Percentiles rank a stretch among this genome's conserved stretches.
Conservation (phyloP, 1,284 basidiomycete genomes). For the Trametes pubescens region DNA sequence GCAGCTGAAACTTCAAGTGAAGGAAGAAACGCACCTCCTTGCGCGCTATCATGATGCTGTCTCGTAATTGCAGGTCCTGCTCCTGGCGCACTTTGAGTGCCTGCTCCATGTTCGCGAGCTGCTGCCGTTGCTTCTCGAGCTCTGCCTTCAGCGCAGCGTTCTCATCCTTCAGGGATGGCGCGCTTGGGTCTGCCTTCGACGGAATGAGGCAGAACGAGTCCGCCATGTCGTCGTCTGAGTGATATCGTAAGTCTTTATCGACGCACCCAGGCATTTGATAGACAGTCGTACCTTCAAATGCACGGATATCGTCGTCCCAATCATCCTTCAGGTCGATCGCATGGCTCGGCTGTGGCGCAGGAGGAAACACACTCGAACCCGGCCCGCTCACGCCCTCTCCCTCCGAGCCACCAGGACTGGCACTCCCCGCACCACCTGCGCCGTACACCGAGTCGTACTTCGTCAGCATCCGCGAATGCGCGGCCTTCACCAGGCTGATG, state of each 20-base stretch:
- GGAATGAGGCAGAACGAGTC: conserved; percentile 82
- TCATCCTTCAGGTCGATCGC: conserved; percentile 43
- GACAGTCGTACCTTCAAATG: conserved; percentile 48
- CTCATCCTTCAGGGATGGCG: conserved; percentile 65
- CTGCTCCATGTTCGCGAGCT: conserved; percentile 65
- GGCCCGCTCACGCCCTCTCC: conserved; percentile 37
- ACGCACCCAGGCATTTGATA: not conserved
- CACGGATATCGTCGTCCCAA: conserved; percentile 52
- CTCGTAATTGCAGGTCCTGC: conserved; percentile 78
- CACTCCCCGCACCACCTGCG: not conserved
- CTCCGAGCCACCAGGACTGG: not conserved
- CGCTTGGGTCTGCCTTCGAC: conserved; percentile 59
- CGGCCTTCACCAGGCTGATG: conserved; percentile 42
- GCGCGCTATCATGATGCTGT: conserved; percentile 81
- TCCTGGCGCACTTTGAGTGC: conserved; percentile 73
- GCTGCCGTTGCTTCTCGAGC: conserved; percentile 61
- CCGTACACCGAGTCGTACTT: conserved; percentile 38
- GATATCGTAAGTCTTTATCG: not conserved
- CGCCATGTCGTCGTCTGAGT: conserved; percentile 64
- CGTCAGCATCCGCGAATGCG: conserved; percentile 42
- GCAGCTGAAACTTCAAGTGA: not conserved
- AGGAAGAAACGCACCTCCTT: conserved; percentile 62
- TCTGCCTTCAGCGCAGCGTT: conserved; percentile 69
- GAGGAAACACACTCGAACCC: conserved; percentile 41
- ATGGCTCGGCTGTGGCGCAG: conserved; percentile 37